Evolutionary conservation across 2,329 filamentous ascomycete genomes (phyloP), one percentile per base, ranked within the genome.

Genomic region (Cadophora malorum): DNA sequence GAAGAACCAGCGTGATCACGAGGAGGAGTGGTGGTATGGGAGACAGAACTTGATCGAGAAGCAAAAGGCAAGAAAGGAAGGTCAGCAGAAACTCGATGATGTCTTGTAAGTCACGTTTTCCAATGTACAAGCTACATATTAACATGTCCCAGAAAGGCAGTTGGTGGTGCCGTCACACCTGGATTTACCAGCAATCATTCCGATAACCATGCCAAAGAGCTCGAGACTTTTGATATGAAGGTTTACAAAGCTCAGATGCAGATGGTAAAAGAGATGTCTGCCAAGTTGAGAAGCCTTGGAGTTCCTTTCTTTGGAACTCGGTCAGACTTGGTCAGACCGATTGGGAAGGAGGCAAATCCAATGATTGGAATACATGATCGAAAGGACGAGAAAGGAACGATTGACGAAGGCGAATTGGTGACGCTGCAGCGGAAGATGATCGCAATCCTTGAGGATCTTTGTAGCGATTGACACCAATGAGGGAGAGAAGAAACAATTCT

Each of bases 261-360:
- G 12, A 90, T 91, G 88, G 82, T 85, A 0, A 80, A 82, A n/a
- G 83, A 84, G 16, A 86, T 90, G 78, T 81, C 80, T 7, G 76
- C 78, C 1, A 86, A 87, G 70, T 76, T 91, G 58, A 85, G 85
- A 66, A 79, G 78, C 8, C 76, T 91, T 38, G 86, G 85, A 9
- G 83, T 90, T 45, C 88, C 88, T 0, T 90, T 90, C 75, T 90
- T 89, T 73, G 84, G 83, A 6, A 83, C 85, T 33, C 81, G 80
- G 65, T 72, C 78, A 50, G 79, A 81, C 12, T 73, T 85, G 41
- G 77, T 86, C 28, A 76, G 69, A 19, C 69, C 83, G 25, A 72
- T 78, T 3, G 77, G 75, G 16, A 78, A 72, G 62, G 67, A 69
- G 12, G 63, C 49, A 55, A 52, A 58, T 7, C 69, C 60, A 67